These are phyloP conservation scores for Suaeda aralocaspica DNA, from an alignment of 148 eudicot species.

Conservation along the genomic window DNA sequence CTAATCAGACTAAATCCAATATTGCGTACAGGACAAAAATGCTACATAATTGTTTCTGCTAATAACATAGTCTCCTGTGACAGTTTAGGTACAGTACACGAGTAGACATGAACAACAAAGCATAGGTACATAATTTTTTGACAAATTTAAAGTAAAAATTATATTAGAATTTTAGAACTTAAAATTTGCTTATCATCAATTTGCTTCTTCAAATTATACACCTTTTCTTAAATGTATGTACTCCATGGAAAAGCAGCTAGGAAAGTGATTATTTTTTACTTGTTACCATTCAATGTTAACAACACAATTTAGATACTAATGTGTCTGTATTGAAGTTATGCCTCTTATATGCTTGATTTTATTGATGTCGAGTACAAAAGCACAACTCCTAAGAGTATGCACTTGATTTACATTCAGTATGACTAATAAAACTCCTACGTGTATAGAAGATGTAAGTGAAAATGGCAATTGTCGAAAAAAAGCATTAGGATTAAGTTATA, in stretches of 20 bases:
- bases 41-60: not conserved
- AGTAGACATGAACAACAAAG: not conserved
- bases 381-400: not conserved
- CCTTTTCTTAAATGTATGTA: too few relatives aligned
- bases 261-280: not conserved
- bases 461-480: not conserved
- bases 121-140: not conserved
- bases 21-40: not conserved
- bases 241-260: too few relatives aligned
- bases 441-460: not conserved
- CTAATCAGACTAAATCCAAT: not conserved
- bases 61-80: not conserved
- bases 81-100: not conserved
- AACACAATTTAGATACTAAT: not conserved
- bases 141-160: too few relatives aligned
- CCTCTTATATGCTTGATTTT: too few relatives aligned
- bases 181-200: not conserved
- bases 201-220: not conserved
- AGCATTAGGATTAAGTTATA: slow-evolving; percentile 19
- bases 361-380: too few relatives aligned
- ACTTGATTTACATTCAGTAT: slow-evolving; percentile 1
- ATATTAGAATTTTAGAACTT: too few relatives aligned
- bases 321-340: not conserved
- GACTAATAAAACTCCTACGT: not conserved
- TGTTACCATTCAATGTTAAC: too few relatives aligned